Base-by-base conservation (phyloP, 2,329 filamentous ascomycete genomes). In the Aspergillus pseudoterreus region DNA sequence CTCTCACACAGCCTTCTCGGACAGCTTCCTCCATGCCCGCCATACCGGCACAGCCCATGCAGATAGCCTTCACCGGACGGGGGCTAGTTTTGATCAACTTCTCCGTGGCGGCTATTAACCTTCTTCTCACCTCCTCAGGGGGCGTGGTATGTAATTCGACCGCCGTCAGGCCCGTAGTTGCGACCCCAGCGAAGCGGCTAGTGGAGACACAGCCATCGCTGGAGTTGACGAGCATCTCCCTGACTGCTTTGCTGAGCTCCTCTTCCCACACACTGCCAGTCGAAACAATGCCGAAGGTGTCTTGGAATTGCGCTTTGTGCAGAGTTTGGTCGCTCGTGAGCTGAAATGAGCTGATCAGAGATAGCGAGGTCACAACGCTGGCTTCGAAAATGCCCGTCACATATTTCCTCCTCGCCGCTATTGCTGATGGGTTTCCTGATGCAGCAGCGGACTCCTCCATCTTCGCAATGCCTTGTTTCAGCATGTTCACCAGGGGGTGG, bases 21-120 rank as follows among this genome's bases (percentile, higher is more conserved):
- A 96, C 90, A 52, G 86, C 86, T 38, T 83, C 77, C 61, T 94
- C 87, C 72, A 96, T 79, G 0, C 91, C 92, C 1, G 86, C 85
- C 92, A 96, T 96, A 0, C 91, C 92, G 2, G 89, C 92, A 68
- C 92, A 96, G 0, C 92, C 92, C 75, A 96, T 80, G 63, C 90
- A 87, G 6, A 96, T 82, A 21, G 85, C 87, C 4, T 78, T 75
- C 0, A 92, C 81, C 3, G 77, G 74, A 0, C 78, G 51, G 6
- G 59, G 51, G 8, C 64, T 72, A 11, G 75, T 76, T 6, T 65
- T 67, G 24, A 95, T 71, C 22, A 96, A 72, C 46, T 79, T 75
- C 66, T 79, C 82, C 0, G 89, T 88, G 0, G 91, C 90, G 14
- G 82, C 78, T 58, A 79, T 84, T 65, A 96, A 82, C 62, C 82